Conservation (phyloP, 1,284 basidiomycete species). For the Porodaedalea pini region DNA sequence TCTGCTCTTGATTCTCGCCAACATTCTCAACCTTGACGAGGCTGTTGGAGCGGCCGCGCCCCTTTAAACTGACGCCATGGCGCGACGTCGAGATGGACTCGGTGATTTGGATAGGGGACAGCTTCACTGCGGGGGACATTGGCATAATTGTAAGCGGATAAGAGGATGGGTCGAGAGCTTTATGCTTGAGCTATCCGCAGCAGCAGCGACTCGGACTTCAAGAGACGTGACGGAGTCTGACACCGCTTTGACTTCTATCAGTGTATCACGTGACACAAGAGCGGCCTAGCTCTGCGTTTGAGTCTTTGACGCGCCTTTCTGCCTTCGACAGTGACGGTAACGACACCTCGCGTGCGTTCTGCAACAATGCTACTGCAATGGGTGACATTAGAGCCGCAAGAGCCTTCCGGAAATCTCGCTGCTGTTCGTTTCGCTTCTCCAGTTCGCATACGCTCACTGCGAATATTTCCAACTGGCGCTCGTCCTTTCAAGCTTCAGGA, state of each 20-base stretch:
- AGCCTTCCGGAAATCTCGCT: slow-evolving; percentile 50
- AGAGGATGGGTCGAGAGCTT: not conserved
- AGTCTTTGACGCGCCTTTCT: no score
- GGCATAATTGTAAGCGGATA: slow-evolving; percentile 8
- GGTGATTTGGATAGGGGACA: slow-evolving; percentile 45
- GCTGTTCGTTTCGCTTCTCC: slow-evolving; percentile 63
- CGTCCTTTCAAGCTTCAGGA: slow-evolving; percentile 57
- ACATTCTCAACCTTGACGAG: slow-evolving; percentile 88
- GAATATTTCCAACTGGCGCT: slow-evolving; percentile 58
- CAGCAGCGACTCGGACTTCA: not conserved
- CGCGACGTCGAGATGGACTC: slow-evolving; percentile 26
- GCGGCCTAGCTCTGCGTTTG: no score
- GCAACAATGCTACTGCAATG: slow-evolving; percentile 56
- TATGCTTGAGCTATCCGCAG: not conserved
- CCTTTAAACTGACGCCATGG: slow-evolving; percentile 34
- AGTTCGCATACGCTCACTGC: slow-evolving; percentile 57
- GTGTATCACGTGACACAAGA: not conserved
- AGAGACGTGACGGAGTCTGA: not conserved
- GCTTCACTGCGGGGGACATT: slow-evolving; percentile 30
- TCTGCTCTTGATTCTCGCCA: slow-evolving; percentile 73
- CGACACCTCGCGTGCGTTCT: no score
- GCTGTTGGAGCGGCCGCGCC: slow-evolving; percentile 71
- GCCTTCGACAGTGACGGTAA: no score
- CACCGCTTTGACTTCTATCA: no score
- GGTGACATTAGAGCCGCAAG: slow-evolving; percentile 59